These are phyloP conservation scores for Leccinum fibrillosum DNA, from an alignment of 768 basidiomycete species.

Conservation along the genomic window DNA sequence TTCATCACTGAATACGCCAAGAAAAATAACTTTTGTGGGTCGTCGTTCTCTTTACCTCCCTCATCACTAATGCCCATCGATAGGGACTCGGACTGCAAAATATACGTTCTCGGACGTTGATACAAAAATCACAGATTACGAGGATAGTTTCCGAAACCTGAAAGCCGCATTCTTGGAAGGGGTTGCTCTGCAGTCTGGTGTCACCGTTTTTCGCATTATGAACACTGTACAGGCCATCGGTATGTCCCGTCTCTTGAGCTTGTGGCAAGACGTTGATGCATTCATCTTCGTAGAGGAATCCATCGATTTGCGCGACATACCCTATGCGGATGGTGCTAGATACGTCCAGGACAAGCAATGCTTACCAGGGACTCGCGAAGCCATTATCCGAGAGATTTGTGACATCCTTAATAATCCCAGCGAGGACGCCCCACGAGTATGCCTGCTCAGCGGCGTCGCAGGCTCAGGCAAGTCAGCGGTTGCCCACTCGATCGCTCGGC, in stretches of 20 bases:
- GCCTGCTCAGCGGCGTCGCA: conserved; percentile 25
- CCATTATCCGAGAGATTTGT: conserved; percentile 17
- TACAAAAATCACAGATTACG: conserved; percentile 16
- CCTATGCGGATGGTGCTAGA: conserved; percentile 22
- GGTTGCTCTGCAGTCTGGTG: conserved; percentile 10
- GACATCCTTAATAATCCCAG: conserved; percentile 12
- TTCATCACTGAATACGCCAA: conserved; percentile 23
- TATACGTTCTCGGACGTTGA: conserved; percentile 19
- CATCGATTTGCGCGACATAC: conserved; percentile 19
- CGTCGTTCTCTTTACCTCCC: background rate
- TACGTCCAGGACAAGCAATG: conserved; percentile 21
- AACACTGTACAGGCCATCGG: conserved; percentile 6
- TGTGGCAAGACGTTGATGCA: background rate
- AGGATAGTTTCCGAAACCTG: conserved; percentile 17
- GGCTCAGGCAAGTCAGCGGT: conserved; percentile 33
- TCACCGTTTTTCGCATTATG: conserved; percentile 23
- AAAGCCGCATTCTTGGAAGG: conserved; percentile 17
- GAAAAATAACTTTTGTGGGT: conserved; percentile 16
- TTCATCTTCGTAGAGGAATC: conserved; percentile 6
- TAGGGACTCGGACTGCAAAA: conserved; percentile 16
- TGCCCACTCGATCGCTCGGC: conserved; percentile 28
- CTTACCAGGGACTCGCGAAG: conserved; percentile 19
- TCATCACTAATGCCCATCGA: background rate
- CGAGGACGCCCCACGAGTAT: conserved; percentile 19
- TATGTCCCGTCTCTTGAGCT: background rate